phyloP scores from a whole-genome alignment of 2,329 filamentous ascomycete genomes.

The Coniochaeta sp. region DNA sequence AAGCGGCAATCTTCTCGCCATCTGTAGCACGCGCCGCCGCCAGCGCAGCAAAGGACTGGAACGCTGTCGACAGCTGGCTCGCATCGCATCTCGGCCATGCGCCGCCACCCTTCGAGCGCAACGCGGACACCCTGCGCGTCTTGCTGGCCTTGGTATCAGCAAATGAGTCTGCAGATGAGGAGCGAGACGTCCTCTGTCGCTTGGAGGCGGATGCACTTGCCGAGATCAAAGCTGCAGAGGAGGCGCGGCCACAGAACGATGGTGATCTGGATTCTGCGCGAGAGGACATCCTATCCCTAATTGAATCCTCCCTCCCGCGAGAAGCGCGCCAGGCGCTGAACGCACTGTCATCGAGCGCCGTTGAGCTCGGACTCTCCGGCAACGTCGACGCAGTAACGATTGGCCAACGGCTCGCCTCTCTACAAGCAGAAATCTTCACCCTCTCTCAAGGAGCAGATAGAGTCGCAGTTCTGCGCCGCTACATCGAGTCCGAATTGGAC shows the following conservation, averaged over 20 bases:
- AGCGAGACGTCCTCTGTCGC: constrained; percentile 47
- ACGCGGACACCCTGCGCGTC: constrained; percentile 70
- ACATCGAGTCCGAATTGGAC: constrained; percentile 44
- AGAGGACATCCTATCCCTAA: constrained; percentile 38
- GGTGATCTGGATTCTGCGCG: constrained; percentile 11
- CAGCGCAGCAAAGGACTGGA: constrained; percentile 84
- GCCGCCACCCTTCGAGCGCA: constrained; percentile 75
- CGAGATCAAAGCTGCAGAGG: constrained; percentile 36
- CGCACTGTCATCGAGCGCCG: constrained; percentile 45
- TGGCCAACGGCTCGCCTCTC: constrained; percentile 42
- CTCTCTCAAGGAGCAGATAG: constrained; percentile 48
- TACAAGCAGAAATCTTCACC: constrained; percentile 46
- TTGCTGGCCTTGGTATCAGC: constrained; percentile 65
- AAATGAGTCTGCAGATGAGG: constrained; percentile 74
- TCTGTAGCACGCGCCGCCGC: constrained; percentile 66
- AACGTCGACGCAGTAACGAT: constrained; percentile 41
- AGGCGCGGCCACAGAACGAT: constrained; percentile 5
- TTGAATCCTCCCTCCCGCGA: constrained; percentile 45
- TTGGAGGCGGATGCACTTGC: constrained; percentile 53
- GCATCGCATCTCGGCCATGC: constrained; percentile 57
- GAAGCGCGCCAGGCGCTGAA: constrained; percentile 51
- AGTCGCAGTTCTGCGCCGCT: constrained; percentile 45
- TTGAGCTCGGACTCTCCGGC: constrained; percentile 37
- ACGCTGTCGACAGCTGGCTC: constrained; percentile 79
- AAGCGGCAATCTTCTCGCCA: constrained; percentile 57